Evolutionary conservation across 73 alveolate species (phyloP).

Genomic region (Breviolum minutum): DNA sequence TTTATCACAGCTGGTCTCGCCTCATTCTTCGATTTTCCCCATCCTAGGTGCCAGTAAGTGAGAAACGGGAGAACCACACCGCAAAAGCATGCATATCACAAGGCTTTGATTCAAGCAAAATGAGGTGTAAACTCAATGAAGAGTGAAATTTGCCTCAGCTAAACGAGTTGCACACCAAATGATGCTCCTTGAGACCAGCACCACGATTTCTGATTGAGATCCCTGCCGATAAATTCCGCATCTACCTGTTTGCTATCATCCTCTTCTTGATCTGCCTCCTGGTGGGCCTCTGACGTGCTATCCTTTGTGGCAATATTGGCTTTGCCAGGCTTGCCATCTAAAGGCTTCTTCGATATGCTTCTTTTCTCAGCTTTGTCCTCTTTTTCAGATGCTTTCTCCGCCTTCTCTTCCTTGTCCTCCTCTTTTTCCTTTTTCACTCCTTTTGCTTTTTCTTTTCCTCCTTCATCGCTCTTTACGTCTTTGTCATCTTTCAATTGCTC

Average conservation of each 20-base stretch:
- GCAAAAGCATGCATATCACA: not conserved
- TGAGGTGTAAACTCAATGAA: conserved; percentile 8
- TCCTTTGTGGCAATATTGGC: not conserved
- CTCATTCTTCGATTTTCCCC: conserved; percentile 71
- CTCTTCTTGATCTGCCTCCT: not conserved
- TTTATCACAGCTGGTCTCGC: not conserved
- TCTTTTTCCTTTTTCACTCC: not conserved
- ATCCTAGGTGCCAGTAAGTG: not conserved
- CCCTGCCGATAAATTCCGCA: conserved; percentile 39
- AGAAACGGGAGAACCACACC: not conserved
- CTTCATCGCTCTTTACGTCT: not conserved
- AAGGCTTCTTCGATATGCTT: conserved; percentile 12
- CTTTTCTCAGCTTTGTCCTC: not conserved
- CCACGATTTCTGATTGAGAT: not conserved
- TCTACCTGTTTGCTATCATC: not conserved
- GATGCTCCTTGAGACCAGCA: not conserved
- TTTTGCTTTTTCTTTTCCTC: not conserved
- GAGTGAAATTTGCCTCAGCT: conserved; percentile 61
- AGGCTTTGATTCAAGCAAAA: not conserved
- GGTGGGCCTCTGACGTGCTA: not conserved
- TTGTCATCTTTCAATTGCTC: conserved; percentile 9
- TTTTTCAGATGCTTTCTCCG: not conserved
- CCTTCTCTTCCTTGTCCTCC: not conserved
- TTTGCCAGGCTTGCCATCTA: conserved; percentile 58
- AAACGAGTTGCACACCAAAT: not conserved